Conservation (phyloP, 768 basidiomycete genomes). For the Tubosaeta sp. region DNA sequence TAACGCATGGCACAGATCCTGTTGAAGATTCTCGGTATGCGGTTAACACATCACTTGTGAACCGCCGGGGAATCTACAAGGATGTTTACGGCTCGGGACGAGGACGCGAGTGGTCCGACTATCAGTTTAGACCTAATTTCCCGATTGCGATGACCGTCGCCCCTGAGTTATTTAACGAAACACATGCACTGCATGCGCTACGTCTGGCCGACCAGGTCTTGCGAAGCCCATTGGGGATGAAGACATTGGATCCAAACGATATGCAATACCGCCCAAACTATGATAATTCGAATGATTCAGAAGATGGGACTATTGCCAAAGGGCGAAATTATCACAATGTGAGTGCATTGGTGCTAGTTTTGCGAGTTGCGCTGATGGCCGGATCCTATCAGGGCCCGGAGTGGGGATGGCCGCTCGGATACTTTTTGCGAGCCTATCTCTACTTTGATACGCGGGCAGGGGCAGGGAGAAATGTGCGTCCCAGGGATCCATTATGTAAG, state of each 20-base stretch:
- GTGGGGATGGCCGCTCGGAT: conserved; percentile 95
- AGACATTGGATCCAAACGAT: conserved; percentile 86
- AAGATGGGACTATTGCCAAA: conserved; percentile 82
- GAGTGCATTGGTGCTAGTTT: conserved; percentile 16
- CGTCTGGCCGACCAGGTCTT: conserved; percentile 76
- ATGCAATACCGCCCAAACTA: conserved; percentile 87
- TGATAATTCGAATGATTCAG: conserved; percentile 89
- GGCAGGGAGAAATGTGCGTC: conserved; percentile 60
- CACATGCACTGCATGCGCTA: conserved; percentile 76
- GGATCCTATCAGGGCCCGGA: conserved; percentile 64
- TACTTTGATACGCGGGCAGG: conserved; percentile 77
- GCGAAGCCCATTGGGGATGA: conserved; percentile 92
- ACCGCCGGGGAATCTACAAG: conserved; percentile 96
- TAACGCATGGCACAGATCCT: conserved; percentile 47
- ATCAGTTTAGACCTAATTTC: conserved; percentile 92
- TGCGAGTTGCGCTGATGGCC: conserved; percentile 11
- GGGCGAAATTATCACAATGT: conserved; percentile 95
- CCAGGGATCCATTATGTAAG: neutral
- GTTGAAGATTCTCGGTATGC: conserved; percentile 66
- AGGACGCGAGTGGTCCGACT: conserved; percentile 94
- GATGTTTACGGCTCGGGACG: conserved; percentile 90
- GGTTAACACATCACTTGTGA: conserved; percentile 65
- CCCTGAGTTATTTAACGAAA: conserved; percentile 84
- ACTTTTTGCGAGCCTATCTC: conserved; percentile 91
- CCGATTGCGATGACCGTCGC: conserved; percentile 97